Conservation (phyloP, 2,329 filamentous ascomycete species). For the Penicillium hesseltinei region DNA sequence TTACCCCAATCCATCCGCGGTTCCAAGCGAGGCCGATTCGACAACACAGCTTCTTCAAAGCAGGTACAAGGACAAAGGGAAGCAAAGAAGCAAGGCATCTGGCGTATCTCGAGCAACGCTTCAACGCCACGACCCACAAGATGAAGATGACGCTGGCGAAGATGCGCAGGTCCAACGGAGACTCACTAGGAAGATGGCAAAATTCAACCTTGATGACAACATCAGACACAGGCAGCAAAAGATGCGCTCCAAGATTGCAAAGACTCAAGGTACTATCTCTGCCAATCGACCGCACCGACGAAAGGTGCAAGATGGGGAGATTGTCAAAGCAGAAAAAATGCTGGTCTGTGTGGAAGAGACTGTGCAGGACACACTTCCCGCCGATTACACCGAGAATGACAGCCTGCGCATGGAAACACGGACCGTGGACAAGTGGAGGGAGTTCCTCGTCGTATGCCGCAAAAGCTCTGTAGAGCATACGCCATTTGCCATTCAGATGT, state of each 20-base stretch:
- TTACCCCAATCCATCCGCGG: constrained; percentile 20
- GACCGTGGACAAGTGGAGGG: constrained; percentile 63
- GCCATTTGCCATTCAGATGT: constrained; percentile 58
- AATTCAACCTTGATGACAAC: constrained; percentile 47
- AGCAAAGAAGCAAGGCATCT: constrained; percentile 16
- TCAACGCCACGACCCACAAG: constrained; percentile 36
- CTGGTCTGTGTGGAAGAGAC: constrained; percentile 61
- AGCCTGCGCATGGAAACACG: constrained; percentile 59
- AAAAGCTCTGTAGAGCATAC: constrained; percentile 55
- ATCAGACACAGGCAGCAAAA: constrained; percentile 41
- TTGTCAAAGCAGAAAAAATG: constrained; percentile 68
- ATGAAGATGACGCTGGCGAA: constrained; percentile 19
- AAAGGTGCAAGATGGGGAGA: constrained; percentile 55
- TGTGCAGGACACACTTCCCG: constrained; percentile 51
- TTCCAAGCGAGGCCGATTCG: constrained; percentile 34
- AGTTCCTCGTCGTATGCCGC: constrained; percentile 62
- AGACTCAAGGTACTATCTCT: constrained; percentile 37
- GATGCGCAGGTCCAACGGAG: constrained; percentile 17
- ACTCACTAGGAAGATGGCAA: constrained; percentile 38
- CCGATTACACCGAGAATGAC: constrained; percentile 64
- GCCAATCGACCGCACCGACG: constrained; percentile 35
- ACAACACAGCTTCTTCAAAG: constrained; percentile 34
- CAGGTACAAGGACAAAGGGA: constrained; percentile 24
- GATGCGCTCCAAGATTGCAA: constrained; percentile 39
- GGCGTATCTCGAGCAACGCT: constrained; percentile 23